A percentile compares a stretch with the other conserved stretches of the same genome.
phyloP scores from a whole-genome alignment of 1,139 yeast species.

The Yamadazyma spencermartinsiae region DNA sequence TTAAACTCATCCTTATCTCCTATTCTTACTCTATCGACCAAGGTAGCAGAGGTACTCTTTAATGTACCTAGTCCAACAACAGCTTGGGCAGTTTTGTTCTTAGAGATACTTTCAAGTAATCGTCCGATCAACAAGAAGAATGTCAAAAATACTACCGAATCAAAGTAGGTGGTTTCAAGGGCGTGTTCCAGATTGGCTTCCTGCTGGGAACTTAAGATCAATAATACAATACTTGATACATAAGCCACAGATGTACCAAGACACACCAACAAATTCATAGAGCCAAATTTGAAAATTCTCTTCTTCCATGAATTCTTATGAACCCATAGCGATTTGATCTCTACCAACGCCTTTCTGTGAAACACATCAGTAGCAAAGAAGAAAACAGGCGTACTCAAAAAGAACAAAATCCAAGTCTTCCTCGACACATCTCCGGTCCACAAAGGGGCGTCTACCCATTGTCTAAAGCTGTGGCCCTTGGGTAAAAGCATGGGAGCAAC shows the following conservation, averaged over 20 bases:
- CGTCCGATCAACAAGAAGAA: slow-evolving; percentile 72
- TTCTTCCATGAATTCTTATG: slow-evolving; percentile 55
- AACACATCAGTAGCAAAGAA: slow-evolving; percentile 74
- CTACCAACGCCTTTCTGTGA: slow-evolving; percentile 65
- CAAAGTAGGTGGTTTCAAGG: slow-evolving; percentile 67
- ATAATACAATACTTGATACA: slow-evolving; percentile 61
- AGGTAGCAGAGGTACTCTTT: slow-evolving; percentile 51
- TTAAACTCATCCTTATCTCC: slow-evolving; percentile 16
- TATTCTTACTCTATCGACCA: slow-evolving; percentile 36
- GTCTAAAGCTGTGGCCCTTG: slow-evolving; percentile 37
- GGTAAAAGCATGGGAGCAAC: slow-evolving; percentile 68
- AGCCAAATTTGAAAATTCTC: slow-evolving; percentile 67
- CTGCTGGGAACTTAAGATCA: slow-evolving; percentile 50
- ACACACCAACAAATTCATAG: slow-evolving; percentile 73
- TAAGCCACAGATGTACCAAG: slow-evolving; percentile 74
- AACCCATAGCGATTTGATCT: slow-evolving; percentile 57
- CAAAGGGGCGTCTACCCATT: slow-evolving; percentile 60
- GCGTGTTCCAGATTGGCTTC: slow-evolving; percentile 34
- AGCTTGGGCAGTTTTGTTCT: slow-evolving; percentile 66
- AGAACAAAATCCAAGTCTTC: slow-evolving; percentile 63
- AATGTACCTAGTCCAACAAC: slow-evolving; percentile 53
- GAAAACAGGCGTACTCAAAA: slow-evolving; percentile 71
- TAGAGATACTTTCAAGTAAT: slow-evolving; percentile 64
- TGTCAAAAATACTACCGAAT: slow-evolving; percentile 74
- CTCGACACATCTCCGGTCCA: slow-evolving; percentile 67